Percentiles rank a stretch among this genome's conserved stretches.
phyloP scores from a whole-genome alignment of 1,284 basidiomycete genomes.

The Fomitopsis pinicola region DNA sequence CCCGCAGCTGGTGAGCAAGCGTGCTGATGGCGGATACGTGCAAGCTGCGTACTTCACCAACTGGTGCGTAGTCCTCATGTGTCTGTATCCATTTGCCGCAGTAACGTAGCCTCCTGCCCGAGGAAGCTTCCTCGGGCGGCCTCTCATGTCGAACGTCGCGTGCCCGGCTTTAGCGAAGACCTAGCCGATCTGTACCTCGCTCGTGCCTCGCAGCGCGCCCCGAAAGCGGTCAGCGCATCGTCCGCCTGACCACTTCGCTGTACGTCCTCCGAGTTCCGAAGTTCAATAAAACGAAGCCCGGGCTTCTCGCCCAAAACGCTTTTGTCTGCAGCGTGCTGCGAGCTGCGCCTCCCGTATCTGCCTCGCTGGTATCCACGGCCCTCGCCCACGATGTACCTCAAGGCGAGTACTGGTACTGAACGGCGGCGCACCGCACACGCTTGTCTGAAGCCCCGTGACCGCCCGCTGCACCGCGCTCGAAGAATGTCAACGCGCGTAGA shows the following conservation, averaged over 20 bases:
- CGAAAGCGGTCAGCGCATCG: not conserved
- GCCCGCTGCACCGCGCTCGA: not conserved
- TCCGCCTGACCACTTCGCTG: not conserved
- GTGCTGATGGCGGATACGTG: conserved; percentile 42
- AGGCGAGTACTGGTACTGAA: not conserved
- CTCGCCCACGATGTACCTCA: not conserved
- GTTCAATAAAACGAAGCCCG: not conserved
- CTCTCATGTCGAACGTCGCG: not conserved
- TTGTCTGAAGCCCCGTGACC: not conserved
- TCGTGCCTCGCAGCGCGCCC: not conserved
- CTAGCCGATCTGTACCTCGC: not conserved
- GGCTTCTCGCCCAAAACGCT: not conserved
- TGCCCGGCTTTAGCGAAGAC: not conserved
- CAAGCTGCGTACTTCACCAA: conserved; percentile 67
- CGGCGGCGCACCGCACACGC: not conserved
- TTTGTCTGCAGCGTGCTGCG: not conserved
- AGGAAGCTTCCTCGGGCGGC: not conserved
- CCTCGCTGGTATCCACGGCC: not conserved
- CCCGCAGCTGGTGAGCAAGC: conserved; percentile 40
- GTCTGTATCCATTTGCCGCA: not conserved
- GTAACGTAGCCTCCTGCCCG: not conserved
- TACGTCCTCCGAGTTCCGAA: not conserved
- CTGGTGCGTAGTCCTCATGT: conserved; percentile 38
- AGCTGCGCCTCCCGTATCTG: not conserved
- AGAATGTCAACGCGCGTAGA: not conserved